Conservation (phyloP, 2,329 filamentous ascomycete species). For the Neophaeococcomyces aloes region DNA sequence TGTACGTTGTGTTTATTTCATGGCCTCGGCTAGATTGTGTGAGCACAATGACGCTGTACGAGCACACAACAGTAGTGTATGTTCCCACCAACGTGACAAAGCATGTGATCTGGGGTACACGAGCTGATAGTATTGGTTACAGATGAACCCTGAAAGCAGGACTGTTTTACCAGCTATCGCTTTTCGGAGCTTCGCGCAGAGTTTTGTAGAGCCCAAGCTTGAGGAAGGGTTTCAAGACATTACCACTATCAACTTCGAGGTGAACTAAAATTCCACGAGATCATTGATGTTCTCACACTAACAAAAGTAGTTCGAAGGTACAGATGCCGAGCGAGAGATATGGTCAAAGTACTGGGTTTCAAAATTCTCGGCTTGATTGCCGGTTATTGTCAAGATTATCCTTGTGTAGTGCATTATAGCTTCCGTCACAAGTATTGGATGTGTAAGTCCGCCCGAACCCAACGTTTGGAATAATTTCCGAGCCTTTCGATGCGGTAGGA, state of each 20-base stretch:
- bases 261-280: constrained; percentile 25
- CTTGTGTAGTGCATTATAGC: not conserved
- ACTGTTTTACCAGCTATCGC: constrained; percentile 64
- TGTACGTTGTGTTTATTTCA: constrained; percentile 79
- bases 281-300: not conserved
- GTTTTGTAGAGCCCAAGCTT: constrained; percentile 60
- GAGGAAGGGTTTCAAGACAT: constrained; percentile 81
- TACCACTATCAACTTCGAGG: constrained; percentile 60
- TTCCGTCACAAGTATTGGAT: not conserved
- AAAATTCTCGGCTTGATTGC: constrained; percentile 24
- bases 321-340: constrained; percentile 17
- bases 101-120: not conserved
- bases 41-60: constrained; percentile 84
- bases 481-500: no score
- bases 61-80: constrained; percentile 32
- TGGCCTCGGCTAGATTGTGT: constrained; percentile 55
- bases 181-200: constrained; percentile 62
- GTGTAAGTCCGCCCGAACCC: no score
- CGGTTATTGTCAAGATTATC: not conserved
- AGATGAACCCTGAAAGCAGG: constrained; percentile 76
- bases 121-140: constrained; percentile 16
- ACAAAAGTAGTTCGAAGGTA: constrained; percentile 19
- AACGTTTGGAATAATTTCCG: no score
- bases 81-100: not conserved
- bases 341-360: constrained; percentile 24